Evolutionary conservation across 1,139 yeast species (phyloP).

Genomic region (Magnusiomyces ingens): DNA sequence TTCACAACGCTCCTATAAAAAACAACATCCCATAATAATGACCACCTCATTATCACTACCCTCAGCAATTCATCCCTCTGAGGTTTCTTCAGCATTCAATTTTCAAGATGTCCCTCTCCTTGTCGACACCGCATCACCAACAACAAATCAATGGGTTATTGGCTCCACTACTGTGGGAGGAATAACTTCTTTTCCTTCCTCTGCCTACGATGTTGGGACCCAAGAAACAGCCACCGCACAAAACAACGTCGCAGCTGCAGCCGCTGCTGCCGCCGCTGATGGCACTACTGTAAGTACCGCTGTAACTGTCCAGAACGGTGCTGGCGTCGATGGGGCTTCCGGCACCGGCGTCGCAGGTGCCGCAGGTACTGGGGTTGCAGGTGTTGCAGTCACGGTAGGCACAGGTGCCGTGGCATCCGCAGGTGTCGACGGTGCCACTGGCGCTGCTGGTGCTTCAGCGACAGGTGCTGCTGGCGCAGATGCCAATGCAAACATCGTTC

Average conservation of each 20-base stretch:
- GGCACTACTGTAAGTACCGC: no score
- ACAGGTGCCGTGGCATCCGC: background rate
- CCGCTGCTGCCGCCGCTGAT: no score
- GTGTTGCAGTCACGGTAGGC: background rate
- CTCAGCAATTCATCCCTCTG: background rate
- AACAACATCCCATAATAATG: background rate
- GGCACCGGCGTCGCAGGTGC: background rate
- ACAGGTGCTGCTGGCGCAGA: background rate
- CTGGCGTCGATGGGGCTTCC: no score
- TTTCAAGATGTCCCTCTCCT: slow-evolving; percentile 2
- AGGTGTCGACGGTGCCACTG: background rate
- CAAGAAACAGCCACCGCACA: background rate
- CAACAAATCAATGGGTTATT: background rate
- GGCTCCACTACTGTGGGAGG: background rate
- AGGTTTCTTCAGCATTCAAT: background rate
- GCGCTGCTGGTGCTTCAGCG: background rate
- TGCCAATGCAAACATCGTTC: background rate
- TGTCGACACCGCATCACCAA: background rate
- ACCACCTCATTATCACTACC: background rate
- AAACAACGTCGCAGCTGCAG: background rate
- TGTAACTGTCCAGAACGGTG: no score
- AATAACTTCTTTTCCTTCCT: background rate
- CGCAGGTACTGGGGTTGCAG: background rate
- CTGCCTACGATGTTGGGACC: background rate
- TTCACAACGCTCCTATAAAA: background rate